These are phyloP conservation scores for Macrocystidia cucumis DNA, from an alignment of 1,284 basidiomycete genomes.

Conservation along the genomic window DNA sequence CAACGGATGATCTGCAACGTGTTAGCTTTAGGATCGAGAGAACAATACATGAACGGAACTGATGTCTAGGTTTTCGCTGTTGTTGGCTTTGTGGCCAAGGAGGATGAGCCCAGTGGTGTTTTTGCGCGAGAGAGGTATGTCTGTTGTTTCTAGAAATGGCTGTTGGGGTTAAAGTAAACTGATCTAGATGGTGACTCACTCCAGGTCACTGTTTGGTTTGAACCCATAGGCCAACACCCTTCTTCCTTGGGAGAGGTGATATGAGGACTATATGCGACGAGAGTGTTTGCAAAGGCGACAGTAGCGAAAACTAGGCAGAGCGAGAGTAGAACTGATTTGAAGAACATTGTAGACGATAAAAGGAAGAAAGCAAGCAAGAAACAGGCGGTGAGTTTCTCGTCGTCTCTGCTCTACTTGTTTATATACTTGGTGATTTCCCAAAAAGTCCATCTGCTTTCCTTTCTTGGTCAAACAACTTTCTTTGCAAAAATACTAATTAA, in stretches of 20 bases:
- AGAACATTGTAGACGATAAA: slow-evolving; percentile 8
- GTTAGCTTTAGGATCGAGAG: slow-evolving; percentile 2
- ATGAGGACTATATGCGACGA: slow-evolving; percentile 34
- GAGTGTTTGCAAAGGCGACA: slow-evolving; percentile 12
- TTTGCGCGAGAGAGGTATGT: slow-evolving; percentile 15
- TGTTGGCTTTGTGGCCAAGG: slow-evolving; percentile 15
- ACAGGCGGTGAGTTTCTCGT: too few species aligned
- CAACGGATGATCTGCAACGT: slow-evolving; percentile 29
- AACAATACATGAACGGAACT: slow-evolving; percentile 14
- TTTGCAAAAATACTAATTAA: too few species aligned
- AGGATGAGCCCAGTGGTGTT: slow-evolving; percentile 15
- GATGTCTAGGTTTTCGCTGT: slow-evolving; percentile 24
- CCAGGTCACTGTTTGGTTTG: slow-evolving; percentile 34
- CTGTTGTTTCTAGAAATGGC: slow-evolving; percentile 13
- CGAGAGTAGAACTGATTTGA: slow-evolving; percentile 13
- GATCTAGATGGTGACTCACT: too few species aligned
- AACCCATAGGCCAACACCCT: slow-evolving; percentile 24
- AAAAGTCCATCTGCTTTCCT: too few species aligned
- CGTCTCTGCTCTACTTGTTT: too few species aligned
- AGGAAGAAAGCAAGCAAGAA: too few species aligned
- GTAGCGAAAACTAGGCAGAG: slow-evolving; percentile 13
- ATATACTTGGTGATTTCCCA: too few species aligned
- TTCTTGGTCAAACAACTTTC: too few species aligned
- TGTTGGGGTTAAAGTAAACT: neutral
- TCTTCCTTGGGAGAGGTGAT: slow-evolving; percentile 27